A percentile compares a stretch with the other conserved stretches of the same genome.
These are phyloP conservation scores for Rhynchospora tenuis DNA, from an alignment of 176 grass and related monocot species.

Conservation along the genomic window DNA sequence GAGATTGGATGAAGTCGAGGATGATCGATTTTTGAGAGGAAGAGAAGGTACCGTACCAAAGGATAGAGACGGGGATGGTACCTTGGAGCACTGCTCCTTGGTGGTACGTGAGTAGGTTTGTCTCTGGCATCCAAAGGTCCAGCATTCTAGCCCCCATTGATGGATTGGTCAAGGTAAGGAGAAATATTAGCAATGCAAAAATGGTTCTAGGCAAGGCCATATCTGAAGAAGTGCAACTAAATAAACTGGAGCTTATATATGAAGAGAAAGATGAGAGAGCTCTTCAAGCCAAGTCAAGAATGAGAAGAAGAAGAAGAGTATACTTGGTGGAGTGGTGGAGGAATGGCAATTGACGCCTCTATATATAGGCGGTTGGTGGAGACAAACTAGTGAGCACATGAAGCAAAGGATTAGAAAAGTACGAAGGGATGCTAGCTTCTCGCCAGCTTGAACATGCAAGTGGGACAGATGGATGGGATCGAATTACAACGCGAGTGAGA, in stretches of 20 bases:
- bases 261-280: too few relatives aligned
- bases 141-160: slow-evolving; percentile 10
- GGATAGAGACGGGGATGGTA: slow-evolving; percentile 33
- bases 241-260: too few relatives aligned
- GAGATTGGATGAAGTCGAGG: slow-evolving; percentile 47
- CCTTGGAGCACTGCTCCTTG: slow-evolving; percentile 46
- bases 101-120: slow-evolving; percentile 45
- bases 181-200: not conserved
- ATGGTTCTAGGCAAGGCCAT: not conserved
- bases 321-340: slow-evolving; percentile 7
- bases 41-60: slow-evolving; percentile 69
- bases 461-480: slow-evolving; percentile 19
- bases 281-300: not conserved
- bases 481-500: slow-evolving; percentile 8
- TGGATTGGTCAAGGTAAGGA: not conserved
- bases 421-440: not conserved
- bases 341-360: not conserved
- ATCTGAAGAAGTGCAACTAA: not conserved
- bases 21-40: slow-evolving; percentile 51
- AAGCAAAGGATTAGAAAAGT: not conserved
- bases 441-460: slow-evolving; percentile 3
- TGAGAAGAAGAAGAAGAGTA: not conserved
- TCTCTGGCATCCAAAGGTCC: not conserved
- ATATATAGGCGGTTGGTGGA: slow-evolving; percentile 6
- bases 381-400: not conserved